Percentiles rank a stretch among this genome's conserved stretches.
These are phyloP conservation scores for Tetracladium maxilliforme DNA, from an alignment of 2,329 filamentous ascomycete species.

Conservation along the genomic window DNA sequence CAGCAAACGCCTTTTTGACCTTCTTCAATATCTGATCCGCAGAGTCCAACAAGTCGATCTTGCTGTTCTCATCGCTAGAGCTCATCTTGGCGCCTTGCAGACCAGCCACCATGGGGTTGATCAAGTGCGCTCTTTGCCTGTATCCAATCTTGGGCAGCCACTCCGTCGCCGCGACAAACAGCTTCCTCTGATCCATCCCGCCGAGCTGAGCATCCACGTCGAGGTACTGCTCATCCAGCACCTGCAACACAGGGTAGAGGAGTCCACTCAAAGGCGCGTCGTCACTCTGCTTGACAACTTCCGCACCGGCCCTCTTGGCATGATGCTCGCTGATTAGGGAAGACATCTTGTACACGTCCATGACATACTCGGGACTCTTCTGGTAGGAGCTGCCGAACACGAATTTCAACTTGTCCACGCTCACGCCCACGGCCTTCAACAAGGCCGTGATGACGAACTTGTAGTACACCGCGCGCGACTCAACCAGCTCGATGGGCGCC, in stretches of 20 bases:
- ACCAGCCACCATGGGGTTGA: slow-evolving; percentile 85
- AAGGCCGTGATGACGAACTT: slow-evolving; percentile 58
- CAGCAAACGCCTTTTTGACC: slow-evolving; percentile 70
- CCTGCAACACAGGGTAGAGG: slow-evolving; percentile 79
- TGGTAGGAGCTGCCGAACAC: slow-evolving; percentile 80
- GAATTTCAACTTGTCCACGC: slow-evolving; percentile 67
- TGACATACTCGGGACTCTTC: slow-evolving; percentile 55
- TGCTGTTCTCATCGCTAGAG: slow-evolving; percentile 60
- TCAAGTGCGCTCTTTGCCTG: slow-evolving; percentile 52
- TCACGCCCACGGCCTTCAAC: slow-evolving; percentile 64
- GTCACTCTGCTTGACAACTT: slow-evolving; percentile 83
- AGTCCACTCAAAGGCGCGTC: slow-evolving; percentile 62
- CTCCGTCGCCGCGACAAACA: slow-evolving; percentile 76
- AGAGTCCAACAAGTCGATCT: slow-evolving; percentile 83
- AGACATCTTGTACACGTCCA: slow-evolving; percentile 72
- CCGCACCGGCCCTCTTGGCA: slow-evolving; percentile 79
- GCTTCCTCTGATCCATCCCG: slow-evolving; percentile 74
- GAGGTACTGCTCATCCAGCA: slow-evolving; percentile 80
- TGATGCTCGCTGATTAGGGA: slow-evolving; percentile 14
- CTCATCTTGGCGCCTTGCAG: slow-evolving; percentile 79
- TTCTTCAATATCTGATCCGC: slow-evolving; percentile 67
- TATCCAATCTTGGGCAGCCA: slow-evolving; percentile 78
- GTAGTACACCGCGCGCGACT: slow-evolving; percentile 75
- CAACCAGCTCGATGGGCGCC: slow-evolving; percentile 77
- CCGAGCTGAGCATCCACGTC: slow-evolving; percentile 82